A percentile compares a stretch with the other conserved stretches of the same genome.
phyloP scores from a whole-genome alignment of 768 basidiomycete genomes.

The Mycena latifolia region DNA sequence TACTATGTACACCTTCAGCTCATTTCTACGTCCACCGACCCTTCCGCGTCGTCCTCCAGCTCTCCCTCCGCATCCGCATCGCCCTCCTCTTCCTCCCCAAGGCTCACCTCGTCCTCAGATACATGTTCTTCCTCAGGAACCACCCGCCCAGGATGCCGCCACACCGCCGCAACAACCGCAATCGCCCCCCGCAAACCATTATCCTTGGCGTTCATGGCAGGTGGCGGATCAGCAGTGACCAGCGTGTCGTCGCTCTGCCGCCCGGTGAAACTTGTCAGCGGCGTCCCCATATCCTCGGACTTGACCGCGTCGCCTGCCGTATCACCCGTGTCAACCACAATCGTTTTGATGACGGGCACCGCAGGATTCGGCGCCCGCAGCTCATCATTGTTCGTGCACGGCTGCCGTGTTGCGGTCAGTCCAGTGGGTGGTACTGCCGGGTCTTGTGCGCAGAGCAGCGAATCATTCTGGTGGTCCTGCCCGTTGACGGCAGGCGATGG shows the following conservation, averaged over 20 bases:
- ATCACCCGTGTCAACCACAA: slow-evolving; percentile 34
- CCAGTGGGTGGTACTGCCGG: slow-evolving; percentile 2
- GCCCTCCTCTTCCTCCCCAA: slow-evolving; percentile 40
- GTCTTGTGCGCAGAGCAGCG: slow-evolving; percentile 23
- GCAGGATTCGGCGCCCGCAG: slow-evolving; percentile 19
- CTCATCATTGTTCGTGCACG: slow-evolving; percentile 15
- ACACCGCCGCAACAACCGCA: slow-evolving; percentile 25
- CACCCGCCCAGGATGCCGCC: neutral
- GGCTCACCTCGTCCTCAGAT: slow-evolving; percentile 20
- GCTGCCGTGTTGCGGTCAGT: slow-evolving; percentile 23
- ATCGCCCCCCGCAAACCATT: slow-evolving; percentile 29
- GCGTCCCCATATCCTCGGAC: slow-evolving; percentile 68
- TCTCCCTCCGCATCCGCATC: slow-evolving; percentile 50
- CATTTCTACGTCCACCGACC: slow-evolving; percentile 51
- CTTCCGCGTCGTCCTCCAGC: slow-evolving; percentile 49
- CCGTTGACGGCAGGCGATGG: slow-evolving; percentile 14
- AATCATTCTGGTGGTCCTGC: neutral
- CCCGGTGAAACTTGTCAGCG: slow-evolving; percentile 60
- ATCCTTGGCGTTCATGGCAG: slow-evolving; percentile 43
- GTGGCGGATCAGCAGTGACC: slow-evolving; percentile 49
- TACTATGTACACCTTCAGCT: slow-evolving; percentile 25
- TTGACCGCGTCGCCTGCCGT: slow-evolving; percentile 50
- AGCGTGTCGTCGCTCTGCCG: slow-evolving; percentile 72
- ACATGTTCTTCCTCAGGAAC: neutral
- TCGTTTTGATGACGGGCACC: slow-evolving; percentile 37